These are phyloP conservation scores for Eragrostis curvula DNA, from an alignment of 176 grass and related monocot genomes.

Conservation along the genomic window DNA sequence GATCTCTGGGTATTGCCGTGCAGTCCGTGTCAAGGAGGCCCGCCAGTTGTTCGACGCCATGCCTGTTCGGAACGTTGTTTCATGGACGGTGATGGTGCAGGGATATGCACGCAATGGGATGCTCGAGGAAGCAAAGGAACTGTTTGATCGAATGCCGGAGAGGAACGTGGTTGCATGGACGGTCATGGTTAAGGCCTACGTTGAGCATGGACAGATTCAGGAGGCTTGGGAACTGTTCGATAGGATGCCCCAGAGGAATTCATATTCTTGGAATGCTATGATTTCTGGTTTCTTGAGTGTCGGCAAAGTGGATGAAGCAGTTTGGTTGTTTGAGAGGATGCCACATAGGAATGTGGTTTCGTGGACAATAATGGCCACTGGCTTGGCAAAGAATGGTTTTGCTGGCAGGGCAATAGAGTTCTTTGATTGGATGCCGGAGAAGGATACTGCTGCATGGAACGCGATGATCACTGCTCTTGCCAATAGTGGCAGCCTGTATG, in stretches of 20 bases:
- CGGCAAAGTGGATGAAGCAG: conserved; percentile 43
- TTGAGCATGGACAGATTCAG: neutral
- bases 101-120: conserved; percentile 41
- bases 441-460: conserved; percentile 39
- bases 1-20: conserved; percentile 32
- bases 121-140: conserved; percentile 40
- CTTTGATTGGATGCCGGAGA: conserved; percentile 57
- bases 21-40: conserved; percentile 42
- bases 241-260: conserved; percentile 45
- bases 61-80: conserved; percentile 45
- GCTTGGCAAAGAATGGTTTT: conserved; percentile 60
- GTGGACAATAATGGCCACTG: conserved; percentile 74
- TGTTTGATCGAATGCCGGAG: conserved; percentile 67
- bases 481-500: conserved; percentile 41
- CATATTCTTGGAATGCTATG: conserved; percentile 47
- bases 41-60: conserved; percentile 63
- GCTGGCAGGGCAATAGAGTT: conserved; percentile 45
- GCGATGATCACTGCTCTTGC: conserved; percentile 64
- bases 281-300: conserved; percentile 35
- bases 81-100: conserved; percentile 71
- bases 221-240: conserved; percentile 45
- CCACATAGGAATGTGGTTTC: conserved; percentile 51
- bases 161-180: conserved; percentile 56
- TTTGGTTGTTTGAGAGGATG: conserved; percentile 48
- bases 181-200: conserved; percentile 44